These are phyloP conservation scores for Emmonsiellopsis sp. DNA, from an alignment of 2,329 filamentous ascomycete genomes.

Conservation along the genomic window DNA sequence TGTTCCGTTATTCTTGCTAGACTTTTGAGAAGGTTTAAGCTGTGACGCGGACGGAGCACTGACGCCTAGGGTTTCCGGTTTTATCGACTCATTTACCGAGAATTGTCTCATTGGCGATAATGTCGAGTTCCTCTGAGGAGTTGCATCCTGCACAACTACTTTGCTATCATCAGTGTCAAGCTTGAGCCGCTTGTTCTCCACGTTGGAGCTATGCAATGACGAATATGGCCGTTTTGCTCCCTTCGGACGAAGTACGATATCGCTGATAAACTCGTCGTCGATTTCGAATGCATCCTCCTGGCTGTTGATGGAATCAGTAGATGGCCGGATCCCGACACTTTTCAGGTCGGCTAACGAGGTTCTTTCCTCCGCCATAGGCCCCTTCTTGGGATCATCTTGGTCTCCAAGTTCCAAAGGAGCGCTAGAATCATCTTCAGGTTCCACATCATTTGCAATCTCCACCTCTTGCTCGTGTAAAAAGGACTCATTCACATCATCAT, in stretches of 20 bases:
- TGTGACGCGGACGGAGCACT: slow-evolving; percentile 13
- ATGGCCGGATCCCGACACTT: slow-evolving; percentile 19
- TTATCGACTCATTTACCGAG: background rate
- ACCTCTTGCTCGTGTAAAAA: background rate
- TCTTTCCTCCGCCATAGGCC: slow-evolving; percentile 1
- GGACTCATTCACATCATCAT: slow-evolving; percentile 22
- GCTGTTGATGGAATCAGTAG: slow-evolving; percentile 14
- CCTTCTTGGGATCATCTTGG: background rate
- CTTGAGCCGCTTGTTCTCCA: slow-evolving; percentile 6
- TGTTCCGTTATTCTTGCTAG: slow-evolving; percentile 18
- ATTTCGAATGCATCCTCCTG: slow-evolving; percentile 26
- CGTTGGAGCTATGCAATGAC: background rate
- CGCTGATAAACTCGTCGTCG: slow-evolving; percentile 20
- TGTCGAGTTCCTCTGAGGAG: background rate
- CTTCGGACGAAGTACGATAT: slow-evolving; percentile 16
- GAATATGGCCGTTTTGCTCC: slow-evolving; percentile 11
- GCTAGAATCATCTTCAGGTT: slow-evolving; percentile 8
- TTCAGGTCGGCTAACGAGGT: slow-evolving; percentile 19
- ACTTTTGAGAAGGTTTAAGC: slow-evolving; percentile 19
- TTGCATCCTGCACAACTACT: background rate
- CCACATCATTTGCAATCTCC: slow-evolving; percentile 10
- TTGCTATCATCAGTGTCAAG: background rate
- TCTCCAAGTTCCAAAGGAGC: background rate
- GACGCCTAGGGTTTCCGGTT: background rate
- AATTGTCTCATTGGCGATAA: background rate